Evolutionary conservation across 169 alveolate species (phyloP).

Genomic region (Plasmodium falciparum): DNA sequence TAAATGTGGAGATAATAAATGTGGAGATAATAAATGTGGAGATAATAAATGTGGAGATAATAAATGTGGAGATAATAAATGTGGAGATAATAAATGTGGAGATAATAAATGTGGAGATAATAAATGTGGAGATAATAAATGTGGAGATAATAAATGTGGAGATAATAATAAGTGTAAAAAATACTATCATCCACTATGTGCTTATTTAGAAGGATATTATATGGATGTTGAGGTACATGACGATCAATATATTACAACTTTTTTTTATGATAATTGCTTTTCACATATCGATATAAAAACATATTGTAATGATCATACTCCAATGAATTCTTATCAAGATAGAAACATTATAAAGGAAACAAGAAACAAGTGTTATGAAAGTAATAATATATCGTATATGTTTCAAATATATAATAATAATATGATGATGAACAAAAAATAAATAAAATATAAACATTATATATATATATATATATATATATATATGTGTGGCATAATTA

Average conservation of each 20-base stretch:
- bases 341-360: slow-evolving; percentile 25
- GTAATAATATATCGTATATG: background rate
- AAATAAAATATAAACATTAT: too few relatives aligned
- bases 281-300: slow-evolving; percentile 26
- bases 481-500: too few relatives aligned
- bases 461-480: too few relatives aligned
- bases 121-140: too few relatives aligned
- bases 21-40: too few relatives aligned
- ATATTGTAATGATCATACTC: slow-evolving; percentile 47
- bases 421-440: too few relatives aligned
- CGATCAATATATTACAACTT: slow-evolving; percentile 27
- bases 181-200: slow-evolving; percentile 59
- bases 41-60: too few relatives aligned
- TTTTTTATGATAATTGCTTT: slow-evolving; percentile 68
- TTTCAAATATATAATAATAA: too few relatives aligned
- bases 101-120: too few relatives aligned
- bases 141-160: too few relatives aligned
- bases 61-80: background rate
- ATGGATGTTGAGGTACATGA: slow-evolving; percentile 64
- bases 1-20: too few relatives aligned
- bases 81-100: background rate
- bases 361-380: slow-evolving; percentile 18
- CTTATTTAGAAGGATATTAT: slow-evolving; percentile 65
- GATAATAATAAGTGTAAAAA: slow-evolving; percentile 21
- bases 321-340: slow-evolving; percentile 20